These are phyloP conservation scores for Sutorius eximius DNA, from an alignment of 1,284 basidiomycete genomes.

Conservation along the genomic window DNA sequence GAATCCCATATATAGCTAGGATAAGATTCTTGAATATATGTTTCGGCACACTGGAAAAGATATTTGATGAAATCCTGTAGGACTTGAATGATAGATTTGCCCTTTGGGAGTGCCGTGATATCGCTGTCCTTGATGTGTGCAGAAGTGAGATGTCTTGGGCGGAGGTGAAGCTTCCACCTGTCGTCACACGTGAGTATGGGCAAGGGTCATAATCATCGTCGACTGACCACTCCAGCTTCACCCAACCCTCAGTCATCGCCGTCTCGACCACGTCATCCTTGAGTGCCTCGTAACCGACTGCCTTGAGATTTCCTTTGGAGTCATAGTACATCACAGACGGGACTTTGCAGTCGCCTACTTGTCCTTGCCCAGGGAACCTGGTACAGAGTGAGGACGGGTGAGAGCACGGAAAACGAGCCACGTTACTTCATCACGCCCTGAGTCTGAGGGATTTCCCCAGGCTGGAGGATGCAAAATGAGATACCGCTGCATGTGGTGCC, in stretches of 20 bases:
- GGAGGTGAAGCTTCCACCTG: neutral
- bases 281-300: neutral
- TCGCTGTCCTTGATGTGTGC: slow-evolving; percentile 3
- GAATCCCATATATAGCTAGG: slow-evolving; percentile 37
- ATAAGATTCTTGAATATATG: slow-evolving; percentile 46
- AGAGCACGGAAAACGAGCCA: neutral
- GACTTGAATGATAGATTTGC: slow-evolving; percentile 43
- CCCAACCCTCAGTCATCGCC: neutral
- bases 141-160: neutral
- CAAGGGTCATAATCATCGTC: too few species aligned
- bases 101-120: slow-evolving; percentile 42
- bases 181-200: neutral
- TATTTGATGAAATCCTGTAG: slow-evolving; percentile 52
- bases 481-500: neutral
- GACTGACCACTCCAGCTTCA: neutral
- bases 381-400: neutral
- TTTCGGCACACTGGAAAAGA: slow-evolving; percentile 41
- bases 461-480: neutral
- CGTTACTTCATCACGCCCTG: neutral
- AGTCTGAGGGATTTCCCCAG: neutral
- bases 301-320: neutral
- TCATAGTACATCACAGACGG: neutral
- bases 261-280: neutral
- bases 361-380: neutral
- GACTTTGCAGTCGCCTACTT: neutral